These are phyloP conservation scores for Auricularia sp. DNA, from an alignment of 768 basidiomycete species.

Conservation along the genomic window DNA sequence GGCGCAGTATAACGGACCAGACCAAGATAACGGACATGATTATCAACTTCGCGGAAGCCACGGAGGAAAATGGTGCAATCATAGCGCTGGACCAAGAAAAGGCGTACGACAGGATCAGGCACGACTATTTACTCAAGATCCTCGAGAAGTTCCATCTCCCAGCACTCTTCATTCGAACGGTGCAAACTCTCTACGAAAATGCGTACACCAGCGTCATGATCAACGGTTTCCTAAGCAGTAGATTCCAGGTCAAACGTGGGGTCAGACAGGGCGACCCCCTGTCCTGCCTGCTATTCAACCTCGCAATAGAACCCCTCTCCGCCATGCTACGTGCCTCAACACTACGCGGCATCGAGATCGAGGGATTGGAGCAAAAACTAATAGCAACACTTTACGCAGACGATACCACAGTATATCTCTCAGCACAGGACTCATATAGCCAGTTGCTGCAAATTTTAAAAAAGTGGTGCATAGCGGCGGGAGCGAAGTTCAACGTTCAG, in stretches of 20 bases:
- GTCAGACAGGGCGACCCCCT: slow-evolving; percentile 17
- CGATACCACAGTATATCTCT: slow-evolving; percentile 31
- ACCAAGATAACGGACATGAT: slow-evolving; percentile 8
- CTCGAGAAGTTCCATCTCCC: slow-evolving; percentile 10
- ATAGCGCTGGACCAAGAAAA: slow-evolving; percentile 13
- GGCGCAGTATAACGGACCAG: slow-evolving; percentile 12
- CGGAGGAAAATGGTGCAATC: slow-evolving; percentile 12
- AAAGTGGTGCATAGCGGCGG: slow-evolving; percentile 30
- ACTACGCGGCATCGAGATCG: background rate
- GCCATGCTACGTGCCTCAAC: background rate
- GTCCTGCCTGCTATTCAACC: slow-evolving; percentile 15
- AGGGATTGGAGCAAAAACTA: slow-evolving; percentile 8
- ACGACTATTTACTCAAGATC: slow-evolving; percentile 12
- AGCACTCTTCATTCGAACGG: slow-evolving; percentile 11
- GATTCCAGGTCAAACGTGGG: slow-evolving; percentile 10
- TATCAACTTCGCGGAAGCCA: slow-evolving; percentile 11
- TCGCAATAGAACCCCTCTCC: slow-evolving; percentile 16
- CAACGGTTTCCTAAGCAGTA: slow-evolving; percentile 4
- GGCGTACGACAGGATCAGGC: slow-evolving; percentile 14
- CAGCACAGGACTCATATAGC: slow-evolving; percentile 18
- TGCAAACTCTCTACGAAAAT: slow-evolving; percentile 13
- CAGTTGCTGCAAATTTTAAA: slow-evolving; percentile 21
- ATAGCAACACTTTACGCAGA: slow-evolving; percentile 31
- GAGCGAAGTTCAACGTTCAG: slow-evolving; percentile 31
- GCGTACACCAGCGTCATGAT: slow-evolving; percentile 13